A percentile compares a stretch with the other conserved stretches of the same genome.
Evolutionary conservation across 306 rosid genomes (phyloP).

Genomic region (Canavalia ensiformis): DNA sequence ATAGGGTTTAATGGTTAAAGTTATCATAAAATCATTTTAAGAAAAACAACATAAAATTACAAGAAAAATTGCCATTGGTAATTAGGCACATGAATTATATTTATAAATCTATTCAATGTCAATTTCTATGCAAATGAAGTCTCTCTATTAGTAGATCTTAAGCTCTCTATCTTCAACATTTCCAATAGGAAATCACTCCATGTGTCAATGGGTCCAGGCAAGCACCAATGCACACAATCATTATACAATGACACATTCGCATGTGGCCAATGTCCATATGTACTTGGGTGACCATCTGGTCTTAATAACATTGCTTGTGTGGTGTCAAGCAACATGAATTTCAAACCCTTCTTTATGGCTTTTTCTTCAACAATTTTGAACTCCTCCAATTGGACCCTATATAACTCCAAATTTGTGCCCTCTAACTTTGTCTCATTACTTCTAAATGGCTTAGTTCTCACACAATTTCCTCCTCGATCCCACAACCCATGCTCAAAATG

Average conservation of each 20-base stretch:
- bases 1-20: no score
- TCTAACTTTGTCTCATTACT: conserved; percentile 64
- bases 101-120: neutral
- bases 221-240: conserved; percentile 88
- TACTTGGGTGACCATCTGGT: conserved; percentile 92
- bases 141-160: conserved; percentile 57
- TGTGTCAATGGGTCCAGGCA: conserved; percentile 77
- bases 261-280: conserved; percentile 70
- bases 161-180: conserved; percentile 69
- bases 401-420: conserved; percentile 56
- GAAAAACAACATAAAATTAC: no score
- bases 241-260: conserved; percentile 69
- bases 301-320: conserved; percentile 71
- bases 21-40: no score
- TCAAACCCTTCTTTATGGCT: conserved; percentile 61
- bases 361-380: conserved; percentile 61
- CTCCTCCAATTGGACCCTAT: conserved; percentile 78
- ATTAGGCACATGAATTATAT: neutral
- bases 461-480: conserved; percentile 80
- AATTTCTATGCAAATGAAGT: neutral
- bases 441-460: conserved; percentile 68
- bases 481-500: conserved; percentile 83
- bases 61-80: no score
- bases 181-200: conserved; percentile 79
- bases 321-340: conserved; percentile 67